A percentile compares a stretch with the other conserved stretches of the same genome.
Conservation (phyloP, 1,139 yeast genomes). For the Pichia sp. region DNA sequence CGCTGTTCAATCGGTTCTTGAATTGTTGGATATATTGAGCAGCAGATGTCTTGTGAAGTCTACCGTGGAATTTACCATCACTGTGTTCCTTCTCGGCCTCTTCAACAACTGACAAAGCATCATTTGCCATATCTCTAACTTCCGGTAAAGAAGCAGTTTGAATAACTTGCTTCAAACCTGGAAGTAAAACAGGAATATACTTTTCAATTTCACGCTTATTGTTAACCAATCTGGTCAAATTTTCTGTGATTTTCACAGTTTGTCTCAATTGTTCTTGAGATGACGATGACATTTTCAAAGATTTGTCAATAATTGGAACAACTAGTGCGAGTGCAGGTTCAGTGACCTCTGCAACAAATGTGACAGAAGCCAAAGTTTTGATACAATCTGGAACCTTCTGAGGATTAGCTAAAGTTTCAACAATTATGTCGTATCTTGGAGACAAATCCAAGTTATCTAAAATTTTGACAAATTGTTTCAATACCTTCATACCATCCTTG, state of each 20-base stretch:
- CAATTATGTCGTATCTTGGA: slow-evolving; percentile 80
- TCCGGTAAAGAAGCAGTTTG: slow-evolving; percentile 93
- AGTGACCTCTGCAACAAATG: slow-evolving; percentile 97
- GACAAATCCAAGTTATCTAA: slow-evolving; percentile 89
- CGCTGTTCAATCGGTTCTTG: slow-evolving; percentile 36
- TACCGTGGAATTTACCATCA: slow-evolving; percentile 73
- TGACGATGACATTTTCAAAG: slow-evolving; percentile 81
- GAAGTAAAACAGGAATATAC: slow-evolving; percentile 79
- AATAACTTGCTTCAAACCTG: slow-evolving; percentile 85
- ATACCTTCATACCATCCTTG: slow-evolving; percentile 69
- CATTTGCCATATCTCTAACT: slow-evolving; percentile 87
- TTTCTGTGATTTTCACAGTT: slow-evolving; percentile 93
- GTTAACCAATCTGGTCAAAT: slow-evolving; percentile 90
- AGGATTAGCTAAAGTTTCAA: slow-evolving; percentile 87
- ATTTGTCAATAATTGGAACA: slow-evolving; percentile 89
- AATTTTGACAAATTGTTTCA: slow-evolving; percentile 69
- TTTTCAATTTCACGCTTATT: slow-evolving; percentile 88
- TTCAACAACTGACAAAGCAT: slow-evolving; percentile 75
- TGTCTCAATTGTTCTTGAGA: slow-evolving; percentile 96
- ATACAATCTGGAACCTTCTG: slow-evolving; percentile 84
- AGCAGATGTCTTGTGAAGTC: slow-evolving; percentile 58
- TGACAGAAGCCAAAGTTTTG: slow-evolving; percentile 84
- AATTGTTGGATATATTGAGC: slow-evolving; percentile 40
- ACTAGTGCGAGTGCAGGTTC: slow-evolving; percentile 88
- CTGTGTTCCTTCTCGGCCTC: slow-evolving; percentile 70